Evolutionary conservation across 768 basidiomycete species (phyloP), one percentile per base, ranked within the genome.

Genomic region (Rhizopogon salebrosus): DNA sequence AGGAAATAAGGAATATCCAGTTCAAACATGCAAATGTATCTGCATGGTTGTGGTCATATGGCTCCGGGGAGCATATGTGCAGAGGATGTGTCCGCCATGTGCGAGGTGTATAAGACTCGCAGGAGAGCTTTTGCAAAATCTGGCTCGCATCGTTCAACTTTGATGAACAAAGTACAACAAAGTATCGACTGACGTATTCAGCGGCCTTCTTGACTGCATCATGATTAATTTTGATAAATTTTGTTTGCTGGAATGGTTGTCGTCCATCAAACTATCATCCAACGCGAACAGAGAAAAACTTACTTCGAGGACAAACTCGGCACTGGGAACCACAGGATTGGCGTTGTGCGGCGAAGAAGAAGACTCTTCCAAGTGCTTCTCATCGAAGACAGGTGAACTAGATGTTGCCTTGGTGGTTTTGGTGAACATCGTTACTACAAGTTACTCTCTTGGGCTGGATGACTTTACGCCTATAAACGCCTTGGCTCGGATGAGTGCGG

Each of bases 1-100:
- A 79, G 2, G 87, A 92, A 38, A 95, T 84, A 55, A 90, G 79
- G 69, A 95, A 94, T 54, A 95, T 85, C 92, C 92, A 95, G 70
- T 93, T 74, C 26, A 94, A 72, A 42, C 77, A 79, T 38, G 73
- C 68, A 63, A 72, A 79, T 36, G 82, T 87, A 54, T 74, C 67
- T 7, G 83, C 78, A 50, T 84, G 69, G 11, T 70, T 60, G 8
- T 78, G 64, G 54, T 76, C 69, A 67, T 83, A 83, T 0, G 83
- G 82, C 57, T 87, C 84, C 0, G 80, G 72, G 7, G 92, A 87
- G 60, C 80, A 78, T 35, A 92, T 75, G 62, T 94, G 92, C 36
- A 93, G 72, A 4, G 77, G 59, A 16, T 69, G 67, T 1, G 82
- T 84, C 34, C 86, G 81, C 91, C 91, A 94, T 40, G 88, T 85